Evolutionary conservation across 768 basidiomycete species (phyloP), one percentile per base, ranked within the genome.

Genomic region (Amanita polypyramis): DNA sequence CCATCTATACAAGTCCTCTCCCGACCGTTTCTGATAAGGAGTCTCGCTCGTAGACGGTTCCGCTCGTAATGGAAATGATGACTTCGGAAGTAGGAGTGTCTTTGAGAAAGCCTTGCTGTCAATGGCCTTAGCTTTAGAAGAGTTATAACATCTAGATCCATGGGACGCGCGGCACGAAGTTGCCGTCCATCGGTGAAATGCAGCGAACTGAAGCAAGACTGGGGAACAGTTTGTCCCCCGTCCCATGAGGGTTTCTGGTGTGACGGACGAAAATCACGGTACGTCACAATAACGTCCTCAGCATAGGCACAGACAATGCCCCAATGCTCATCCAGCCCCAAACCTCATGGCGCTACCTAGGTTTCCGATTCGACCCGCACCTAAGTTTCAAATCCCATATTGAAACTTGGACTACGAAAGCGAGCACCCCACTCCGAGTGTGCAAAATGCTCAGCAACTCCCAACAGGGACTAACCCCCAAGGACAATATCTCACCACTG

Each of bases 21-120:
- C 82, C 3, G 85, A 88, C 54, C 77, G 72, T 45, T 65, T 62
- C 50, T 76, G 72, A 54, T 79, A 82, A 15, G 66, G 66, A 7
- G 65, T 63, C 54, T 89, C 85, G 34, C 76, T 72, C 51, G 75
- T 76, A n/a, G 69, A 67, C 1, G 81, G 75, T 54, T 89, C 75
- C 2, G 75, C 68, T 67, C 85, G 76, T 41, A 91, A 69, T 2
- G 88, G 80, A 60, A 97, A 91, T 0, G 69, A 54, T 0, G 95
- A 93, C 56, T 80, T 83, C 0, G 95, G 95, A 2, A 97, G 76
- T 2, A 80, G 72, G 9, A 99, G 67, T 0, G 92, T 88, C 17
- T 70, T 59, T 1, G 74, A 62, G 51, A 69, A 75, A 2, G 66
- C 55, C 45, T 74, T 74, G 52, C 63, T 67, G 52, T 64, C 65